Evolutionary conservation across 768 basidiomycete species (phyloP).

Genomic region (Amanita rimosa): DNA sequence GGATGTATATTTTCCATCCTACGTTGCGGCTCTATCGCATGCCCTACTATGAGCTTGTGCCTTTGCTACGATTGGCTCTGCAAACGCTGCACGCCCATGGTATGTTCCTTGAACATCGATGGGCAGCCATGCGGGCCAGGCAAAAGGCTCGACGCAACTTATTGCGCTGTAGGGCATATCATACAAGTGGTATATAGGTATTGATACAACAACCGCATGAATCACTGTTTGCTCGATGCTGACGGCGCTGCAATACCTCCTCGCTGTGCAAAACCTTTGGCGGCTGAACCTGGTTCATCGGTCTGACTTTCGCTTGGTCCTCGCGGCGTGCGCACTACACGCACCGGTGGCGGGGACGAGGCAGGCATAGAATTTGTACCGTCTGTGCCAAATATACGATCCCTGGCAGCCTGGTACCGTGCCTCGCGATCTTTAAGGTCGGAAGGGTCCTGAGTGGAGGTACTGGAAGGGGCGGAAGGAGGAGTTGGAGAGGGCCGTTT

Average conservation of each 20-base stretch:
- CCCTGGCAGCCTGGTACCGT: conserved; percentile 61
- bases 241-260: conserved; percentile 1
- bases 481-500: conserved; percentile 44
- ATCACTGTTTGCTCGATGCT: neutral
- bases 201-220: neutral
- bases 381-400: conserved; percentile 52
- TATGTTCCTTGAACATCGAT: conserved; percentile 13
- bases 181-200: conserved; percentile 3
- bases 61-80: conserved; percentile 21
- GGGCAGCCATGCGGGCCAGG: neutral
- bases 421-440: conserved; percentile 54
- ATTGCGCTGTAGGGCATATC: too few relatives aligned
- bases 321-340: conserved; percentile 18
- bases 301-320: conserved; percentile 12
- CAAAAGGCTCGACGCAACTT: neutral
- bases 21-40: conserved; percentile 28
- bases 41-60: conserved; percentile 30
- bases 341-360: conserved; percentile 2
- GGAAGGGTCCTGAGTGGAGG: conserved; percentile 9
- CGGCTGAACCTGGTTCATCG: neutral
- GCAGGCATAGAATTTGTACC: conserved; percentile 1
- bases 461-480: conserved; percentile 18
- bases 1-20: conserved; percentile 35
- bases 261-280: conserved; percentile 16
- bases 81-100: conserved; percentile 12